phyloP scores from a whole-genome alignment of 257 asterid genomes.

The Echium plantagineum region DNA sequence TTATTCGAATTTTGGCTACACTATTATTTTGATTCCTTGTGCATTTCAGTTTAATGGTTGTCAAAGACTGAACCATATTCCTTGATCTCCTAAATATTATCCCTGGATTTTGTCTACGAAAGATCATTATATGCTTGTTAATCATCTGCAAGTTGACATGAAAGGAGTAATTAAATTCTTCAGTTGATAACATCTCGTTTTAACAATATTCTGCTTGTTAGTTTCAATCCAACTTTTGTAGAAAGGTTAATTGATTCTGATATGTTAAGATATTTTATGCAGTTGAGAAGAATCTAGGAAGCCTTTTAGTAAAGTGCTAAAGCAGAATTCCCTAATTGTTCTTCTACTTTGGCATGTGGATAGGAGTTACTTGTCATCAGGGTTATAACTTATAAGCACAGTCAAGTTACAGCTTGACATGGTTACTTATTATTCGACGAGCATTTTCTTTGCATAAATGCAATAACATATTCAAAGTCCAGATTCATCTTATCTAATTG shows the following conservation, averaged over 20 bases:
- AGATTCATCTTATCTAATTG: not conserved
- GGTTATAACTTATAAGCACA: conserved; percentile 11
- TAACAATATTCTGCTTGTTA: conserved; percentile 19
- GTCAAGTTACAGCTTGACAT: no score
- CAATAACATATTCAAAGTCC: not conserved
- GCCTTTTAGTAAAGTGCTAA: conserved; percentile 36
- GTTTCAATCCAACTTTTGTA: conserved; percentile 33
- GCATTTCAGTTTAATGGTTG: not conserved
- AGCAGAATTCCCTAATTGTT: conserved; percentile 40
- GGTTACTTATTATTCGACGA: not conserved
- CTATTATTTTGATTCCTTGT: not conserved
- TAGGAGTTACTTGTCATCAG: conserved; percentile 29
- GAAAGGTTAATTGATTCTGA: conserved; percentile 50
- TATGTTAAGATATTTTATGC: conserved; percentile 47
- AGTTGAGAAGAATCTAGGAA: conserved; percentile 51
- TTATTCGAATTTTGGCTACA: not conserved
- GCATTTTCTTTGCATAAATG: not conserved
- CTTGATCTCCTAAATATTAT: not conserved
- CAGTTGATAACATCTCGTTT: not conserved
- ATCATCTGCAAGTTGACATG: not conserved
- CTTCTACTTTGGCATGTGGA: conserved; percentile 44
- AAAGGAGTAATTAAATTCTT: not conserved
- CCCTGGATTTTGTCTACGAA: not conserved
- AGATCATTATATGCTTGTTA: not conserved
- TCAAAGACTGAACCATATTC: not conserved